These are phyloP conservation scores for Linanthus parryae DNA, from an alignment of 148 eudicot genomes.

Conservation along the genomic window DNA sequence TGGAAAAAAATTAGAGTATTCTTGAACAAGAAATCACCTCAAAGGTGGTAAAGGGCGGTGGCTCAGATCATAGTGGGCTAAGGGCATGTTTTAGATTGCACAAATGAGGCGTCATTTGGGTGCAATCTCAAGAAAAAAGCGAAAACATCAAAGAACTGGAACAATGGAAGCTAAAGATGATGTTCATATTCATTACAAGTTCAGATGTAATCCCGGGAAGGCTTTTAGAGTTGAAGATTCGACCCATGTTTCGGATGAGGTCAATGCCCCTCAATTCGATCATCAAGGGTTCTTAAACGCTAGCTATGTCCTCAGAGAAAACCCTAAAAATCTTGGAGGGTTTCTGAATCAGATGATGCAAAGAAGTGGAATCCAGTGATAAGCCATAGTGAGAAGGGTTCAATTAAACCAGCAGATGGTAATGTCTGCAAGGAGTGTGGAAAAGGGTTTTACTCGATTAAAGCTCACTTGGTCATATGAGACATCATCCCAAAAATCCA, in stretches of 20 bases:
- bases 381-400: slow-evolving; percentile 51
- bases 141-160: slow-evolving; percentile 7
- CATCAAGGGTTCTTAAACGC: slow-evolving; percentile 6
- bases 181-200: background rate
- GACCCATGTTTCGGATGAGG: background rate
- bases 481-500: slow-evolving; percentile 28
- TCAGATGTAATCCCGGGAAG: slow-evolving; percentile 9
- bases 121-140: slow-evolving; percentile 15
- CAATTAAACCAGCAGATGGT: slow-evolving; percentile 11
- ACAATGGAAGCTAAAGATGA: slow-evolving; percentile 17
- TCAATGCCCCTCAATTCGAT: slow-evolving; percentile 14
- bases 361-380: too few species aligned
- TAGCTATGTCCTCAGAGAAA: slow-evolving; percentile 21
- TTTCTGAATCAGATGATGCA: too few species aligned
- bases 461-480: slow-evolving; percentile 40
- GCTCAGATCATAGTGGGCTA: too few species aligned
- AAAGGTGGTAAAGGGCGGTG: too few species aligned
- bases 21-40: too few species aligned
- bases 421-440: slow-evolving; percentile 12
- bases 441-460: slow-evolving; percentile 25
- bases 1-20: too few species aligned
- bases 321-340: slow-evolving; percentile 34
- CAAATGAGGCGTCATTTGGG: slow-evolving; percentile 36
- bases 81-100: too few species aligned
- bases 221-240: slow-evolving; percentile 5